Evolutionary conservation across 2,329 filamentous ascomycete genomes (phyloP), one percentile per base, ranked within the genome.

Genomic region (Thelonectria discophora): DNA sequence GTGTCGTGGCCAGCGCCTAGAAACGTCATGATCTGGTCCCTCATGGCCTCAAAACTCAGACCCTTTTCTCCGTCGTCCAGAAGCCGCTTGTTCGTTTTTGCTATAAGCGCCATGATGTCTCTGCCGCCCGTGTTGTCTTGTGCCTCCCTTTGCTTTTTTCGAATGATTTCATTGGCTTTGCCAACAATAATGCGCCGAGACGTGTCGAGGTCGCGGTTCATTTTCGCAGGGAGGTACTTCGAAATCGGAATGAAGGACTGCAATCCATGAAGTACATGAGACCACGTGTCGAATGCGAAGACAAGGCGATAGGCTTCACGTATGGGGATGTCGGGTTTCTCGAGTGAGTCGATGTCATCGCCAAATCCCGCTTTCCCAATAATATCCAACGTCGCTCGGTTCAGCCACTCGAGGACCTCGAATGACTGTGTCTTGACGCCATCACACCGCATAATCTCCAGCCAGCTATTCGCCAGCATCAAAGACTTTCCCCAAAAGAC

Each of bases 351-450:
- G 18, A 78, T 73, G 55, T 78, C 74, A 2, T 75, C 65, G 0
- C 77, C 76, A 8, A 77, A 69, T 6, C 73, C 73, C 3, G 73
- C 73, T 1, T 73, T 65, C 9, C 73, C 75, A 10, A 79, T 75
- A 8, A 79, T 73, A n/a, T 79, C 76, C 8, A 79, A 60, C 0
- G 75, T 62, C 5, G 66, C 57, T 8, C 66, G 32, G 0, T 66
- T 69, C 5, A 64, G 62, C 66, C 66, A 69, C 20, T 65, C 66
- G 0, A 48, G 62, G 1, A 67, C 65, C 7, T 67, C 56, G 0
- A 67, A 40, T 10, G 42, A 5, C 20, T 46, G 24, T 1, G 46
- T 53, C 7, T 50, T 34, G 1, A 9, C n/a, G 5, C 50, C 12
- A 1, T 15, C 21, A 5, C 58, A 24, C 1, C 30, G 42, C 0